phyloP scores from a whole-genome alignment of 2,329 filamentous ascomycete genomes.

The Monilinia fructigena region DNA sequence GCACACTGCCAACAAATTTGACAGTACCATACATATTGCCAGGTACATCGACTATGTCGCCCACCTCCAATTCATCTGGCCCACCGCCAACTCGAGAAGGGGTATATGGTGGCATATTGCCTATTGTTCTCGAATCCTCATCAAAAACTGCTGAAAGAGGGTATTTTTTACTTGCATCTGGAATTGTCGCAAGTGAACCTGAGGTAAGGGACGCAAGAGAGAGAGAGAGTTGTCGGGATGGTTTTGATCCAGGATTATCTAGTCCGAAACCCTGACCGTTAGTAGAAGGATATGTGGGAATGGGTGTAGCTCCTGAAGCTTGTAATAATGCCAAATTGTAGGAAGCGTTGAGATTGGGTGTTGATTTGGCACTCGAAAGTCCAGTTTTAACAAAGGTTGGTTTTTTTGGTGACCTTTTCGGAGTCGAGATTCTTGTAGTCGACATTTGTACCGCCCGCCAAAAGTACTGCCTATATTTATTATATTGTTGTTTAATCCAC shows the following conservation, averaged over 20 bases:
- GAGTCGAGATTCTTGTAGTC: slow-evolving; percentile 8
- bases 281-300: slow-evolving; percentile 1
- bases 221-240: slow-evolving; percentile 65
- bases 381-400: slow-evolving; percentile 10
- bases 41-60: slow-evolving; percentile 86
- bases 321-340: slow-evolving; percentile 28
- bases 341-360: slow-evolving; percentile 54
- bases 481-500: not conserved
- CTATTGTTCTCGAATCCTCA: slow-evolving; percentile 42
- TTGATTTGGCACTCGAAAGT: slow-evolving; percentile 50
- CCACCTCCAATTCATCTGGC: slow-evolving; percentile 61
- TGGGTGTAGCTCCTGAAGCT: slow-evolving; percentile 18
- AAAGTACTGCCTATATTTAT: slow-evolving; percentile 5
- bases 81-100: slow-evolving; percentile 51
- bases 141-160: slow-evolving; percentile 55
- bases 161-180: slow-evolving; percentile 65
- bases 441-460: slow-evolving; percentile 14
- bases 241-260: slow-evolving; percentile 13
- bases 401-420: slow-evolving; percentile 22
- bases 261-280: slow-evolving; percentile 14
- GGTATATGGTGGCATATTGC: slow-evolving; percentile 54
- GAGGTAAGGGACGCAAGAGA: slow-evolving; percentile 69
- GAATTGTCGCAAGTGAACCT: slow-evolving; percentile 61
- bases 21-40: slow-evolving; percentile 89
- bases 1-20: slow-evolving; percentile 82